Evolutionary conservation across 495 filamentous ascomycete genomes (phyloP).

Genomic region (Penicillium daleae): DNA sequence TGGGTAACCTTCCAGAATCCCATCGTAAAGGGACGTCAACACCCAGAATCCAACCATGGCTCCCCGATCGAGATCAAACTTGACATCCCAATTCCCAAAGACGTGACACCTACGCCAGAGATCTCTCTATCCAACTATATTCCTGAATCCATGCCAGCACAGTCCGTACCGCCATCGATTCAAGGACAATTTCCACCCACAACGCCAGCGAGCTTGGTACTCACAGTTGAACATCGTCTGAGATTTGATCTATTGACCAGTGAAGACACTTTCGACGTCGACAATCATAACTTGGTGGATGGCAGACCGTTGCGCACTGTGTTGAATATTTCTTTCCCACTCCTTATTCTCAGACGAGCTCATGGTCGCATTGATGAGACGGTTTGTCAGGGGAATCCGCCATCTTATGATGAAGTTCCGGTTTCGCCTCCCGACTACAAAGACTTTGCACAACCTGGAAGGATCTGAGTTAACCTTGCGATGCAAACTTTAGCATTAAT

Average conservation of each 20-base stretch:
- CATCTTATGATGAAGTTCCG: conserved; percentile 22
- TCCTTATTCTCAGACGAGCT: conserved; percentile 2
- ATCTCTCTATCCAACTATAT: conserved; percentile 7
- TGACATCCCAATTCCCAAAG: conserved; percentile 4
- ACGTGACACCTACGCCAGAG: neutral
- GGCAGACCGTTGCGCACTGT: conserved; percentile 14
- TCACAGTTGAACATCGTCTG: conserved; percentile 21
- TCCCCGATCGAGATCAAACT: conserved; percentile 12
- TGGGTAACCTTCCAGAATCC: conserved; percentile 12
- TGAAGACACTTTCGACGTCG: conserved; percentile 19
- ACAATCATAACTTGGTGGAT: conserved; percentile 14
- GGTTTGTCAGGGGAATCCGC: conserved; percentile 5
- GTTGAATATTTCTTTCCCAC: conserved; percentile 18
- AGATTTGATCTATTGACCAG: conserved; percentile 17
- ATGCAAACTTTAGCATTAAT: too few species aligned
- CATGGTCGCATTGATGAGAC: neutral
- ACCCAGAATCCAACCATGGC: neutral
- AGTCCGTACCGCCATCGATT: neutral
- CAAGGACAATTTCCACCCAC: neutral
- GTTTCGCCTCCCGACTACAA: conserved; percentile 17
- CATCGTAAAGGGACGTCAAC: neutral
- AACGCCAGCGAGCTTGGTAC: conserved; percentile 5
- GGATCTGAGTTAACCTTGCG: too few species aligned
- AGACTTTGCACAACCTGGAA: neutral
- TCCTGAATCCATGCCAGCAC: neutral